These are phyloP conservation scores for Coniella lustricola DNA, from an alignment of 2,329 filamentous ascomycete species.

Conservation along the genomic window DNA sequence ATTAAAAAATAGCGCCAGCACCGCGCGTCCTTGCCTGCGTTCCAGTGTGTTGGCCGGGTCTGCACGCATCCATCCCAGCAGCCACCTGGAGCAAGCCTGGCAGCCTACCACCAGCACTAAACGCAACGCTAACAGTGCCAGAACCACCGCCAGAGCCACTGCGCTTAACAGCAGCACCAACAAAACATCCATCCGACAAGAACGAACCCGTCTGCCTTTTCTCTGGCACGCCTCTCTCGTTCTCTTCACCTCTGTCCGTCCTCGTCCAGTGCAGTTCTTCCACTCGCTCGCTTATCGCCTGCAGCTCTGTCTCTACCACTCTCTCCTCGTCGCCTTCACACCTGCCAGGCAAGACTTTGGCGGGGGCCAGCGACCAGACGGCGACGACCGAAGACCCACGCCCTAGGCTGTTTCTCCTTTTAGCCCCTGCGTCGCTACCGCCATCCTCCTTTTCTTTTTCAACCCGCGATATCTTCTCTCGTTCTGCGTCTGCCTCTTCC, in stretches of 20 bases:
- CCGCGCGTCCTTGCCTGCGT: constrained; percentile 1
- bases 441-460: constrained; percentile 9
- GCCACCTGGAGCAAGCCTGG: neutral
- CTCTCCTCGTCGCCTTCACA: neutral
- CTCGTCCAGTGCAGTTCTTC: no score
- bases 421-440: constrained; percentile 12
- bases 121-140: no score
- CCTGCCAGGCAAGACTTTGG: constrained; percentile 9
- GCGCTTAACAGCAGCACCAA: no score
- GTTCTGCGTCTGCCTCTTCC: constrained; percentile 1
- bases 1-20: constrained; percentile 1
- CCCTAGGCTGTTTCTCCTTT: constrained; percentile 14
- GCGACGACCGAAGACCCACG: constrained; percentile 17
- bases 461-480: neutral
- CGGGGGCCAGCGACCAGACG: constrained; percentile 7
- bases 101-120: no score
- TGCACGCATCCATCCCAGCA: neutral
- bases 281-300: neutral
- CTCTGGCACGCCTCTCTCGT: no score
- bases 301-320: neutral
- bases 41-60: neutral
- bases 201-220: neutral
- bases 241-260: no score
- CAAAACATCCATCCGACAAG: neutral
- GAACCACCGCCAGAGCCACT: no score